phyloP scores from a whole-genome alignment of 495 filamentous ascomycete genomes.

The Penicillium flavigenum region DNA sequence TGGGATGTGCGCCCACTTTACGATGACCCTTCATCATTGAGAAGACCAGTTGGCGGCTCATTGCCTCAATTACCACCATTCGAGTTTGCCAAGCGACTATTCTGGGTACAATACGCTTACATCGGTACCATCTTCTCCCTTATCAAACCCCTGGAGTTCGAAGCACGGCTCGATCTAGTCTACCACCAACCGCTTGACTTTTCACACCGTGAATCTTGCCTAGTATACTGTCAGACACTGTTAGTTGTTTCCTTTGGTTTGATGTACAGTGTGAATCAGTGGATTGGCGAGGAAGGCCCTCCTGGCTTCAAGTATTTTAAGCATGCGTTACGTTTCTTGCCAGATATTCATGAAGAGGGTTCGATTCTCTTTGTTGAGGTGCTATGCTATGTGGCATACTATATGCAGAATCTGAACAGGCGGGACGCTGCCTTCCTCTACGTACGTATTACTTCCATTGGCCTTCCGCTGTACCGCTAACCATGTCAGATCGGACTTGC shows the following conservation, averaged over 20 bases:
- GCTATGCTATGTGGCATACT: slow-evolving; percentile 51
- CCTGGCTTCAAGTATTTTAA: slow-evolving; percentile 54
- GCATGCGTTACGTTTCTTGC: slow-evolving; percentile 47
- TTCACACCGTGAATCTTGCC: slow-evolving; percentile 33
- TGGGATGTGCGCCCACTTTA: slow-evolving; percentile 45
- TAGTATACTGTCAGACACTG: slow-evolving; percentile 42
- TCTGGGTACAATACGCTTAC: slow-evolving; percentile 50
- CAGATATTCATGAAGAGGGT: slow-evolving; percentile 51
- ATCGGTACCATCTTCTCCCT: slow-evolving; percentile 55
- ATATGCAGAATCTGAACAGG: slow-evolving; percentile 53
- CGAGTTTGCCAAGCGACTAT: slow-evolving; percentile 47
- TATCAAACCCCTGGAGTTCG: slow-evolving; percentile 43
- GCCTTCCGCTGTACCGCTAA: slow-evolving; percentile 5
- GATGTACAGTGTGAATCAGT: slow-evolving; percentile 53
- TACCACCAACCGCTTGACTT: slow-evolving; percentile 39
- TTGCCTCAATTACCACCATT: slow-evolving; percentile 43
- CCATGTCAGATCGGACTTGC: slow-evolving; percentile 44
- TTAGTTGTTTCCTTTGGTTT: slow-evolving; percentile 52
- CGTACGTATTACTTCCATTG: slow-evolving; percentile 19
- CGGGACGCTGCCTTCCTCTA: slow-evolving; percentile 51
- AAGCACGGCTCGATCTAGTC: slow-evolving; percentile 40
- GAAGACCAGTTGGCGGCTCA: slow-evolving; percentile 25
- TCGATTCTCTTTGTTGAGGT: slow-evolving; percentile 53
- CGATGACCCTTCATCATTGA: slow-evolving; percentile 37
- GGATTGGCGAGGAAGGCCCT: slow-evolving; percentile 47